Evolutionary conservation across 1,139 yeast genomes (phyloP), one percentile per base, ranked within the genome.

Genomic region (Suhomyces bribrorum): DNA sequence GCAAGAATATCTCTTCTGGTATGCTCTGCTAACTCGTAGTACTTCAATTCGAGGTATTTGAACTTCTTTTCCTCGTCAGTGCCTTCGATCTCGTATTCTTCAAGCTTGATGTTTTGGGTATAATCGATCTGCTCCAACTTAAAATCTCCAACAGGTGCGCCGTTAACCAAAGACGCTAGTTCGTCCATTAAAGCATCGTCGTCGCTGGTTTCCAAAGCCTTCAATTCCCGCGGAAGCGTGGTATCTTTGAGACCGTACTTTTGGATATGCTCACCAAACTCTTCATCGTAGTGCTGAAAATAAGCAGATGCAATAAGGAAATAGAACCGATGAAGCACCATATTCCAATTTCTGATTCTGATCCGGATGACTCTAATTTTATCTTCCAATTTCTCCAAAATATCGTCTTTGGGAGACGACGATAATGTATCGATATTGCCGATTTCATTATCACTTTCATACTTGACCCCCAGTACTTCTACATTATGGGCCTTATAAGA

Each of bases 281-380:
- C 44, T 11, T 66, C 67, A 45, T 76, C 73, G 47, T 79, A 71
- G 29, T 71, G 59, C 52, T 85, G 89, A 50, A 79, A 90, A 56
- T 86, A 81, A 0, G 89, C 83, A 0, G 96, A 84, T 0, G 89
- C 98, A 28, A 86, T 66, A 47, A 88, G 77, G 55, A 89, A 90
- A 53, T 77, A 83, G 34, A 84, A 75, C 39, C 89, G 81, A 57
- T 90, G 97, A 15, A 86, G 62, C 11, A 79, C 56, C 35, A 88
- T 85, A 36, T 71, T 56, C 77, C 85, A 80, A 12, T 61, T 52
- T 40, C 79, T 60, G n/a, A 74, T 49, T 37, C 69, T 59, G 6
- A 56, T 37, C 36, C 61, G 59, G 1, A 52, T 45, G 2, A 52
- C 36, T 23, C 53, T 49, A 16, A 65, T 58, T 15, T 48, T 47